phyloP scores from a whole-genome alignment of 1,139 yeast genomes.

The Diutina mesorugosa region DNA sequence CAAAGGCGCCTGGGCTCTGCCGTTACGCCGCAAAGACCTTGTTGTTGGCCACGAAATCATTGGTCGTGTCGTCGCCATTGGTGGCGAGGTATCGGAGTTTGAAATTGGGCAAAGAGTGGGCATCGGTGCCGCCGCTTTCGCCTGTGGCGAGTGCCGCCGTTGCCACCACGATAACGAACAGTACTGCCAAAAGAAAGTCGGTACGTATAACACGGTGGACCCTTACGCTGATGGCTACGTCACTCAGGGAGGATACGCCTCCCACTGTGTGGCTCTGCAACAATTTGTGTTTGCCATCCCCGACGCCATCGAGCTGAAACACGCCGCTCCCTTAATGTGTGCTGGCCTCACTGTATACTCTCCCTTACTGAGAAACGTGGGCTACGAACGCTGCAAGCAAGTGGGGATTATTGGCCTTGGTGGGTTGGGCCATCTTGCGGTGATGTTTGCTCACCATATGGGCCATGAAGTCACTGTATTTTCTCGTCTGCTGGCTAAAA shows the following conservation, averaged over 20 bases:
- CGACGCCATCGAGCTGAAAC: conserved; percentile 28
- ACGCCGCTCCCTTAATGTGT: conserved; percentile 56
- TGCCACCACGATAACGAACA: conserved; percentile 36
- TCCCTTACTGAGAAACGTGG: conserved; percentile 34
- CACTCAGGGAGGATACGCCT: conserved; percentile 52
- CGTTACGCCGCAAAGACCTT: conserved; percentile 14
- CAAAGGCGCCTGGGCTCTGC: conserved; percentile 27
- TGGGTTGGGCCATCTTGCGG: conserved; percentile 50
- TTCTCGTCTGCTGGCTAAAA: conserved; percentile 35
- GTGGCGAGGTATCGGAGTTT: conserved; percentile 30
- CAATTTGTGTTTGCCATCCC: conserved; percentile 45
- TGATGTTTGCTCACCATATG: conserved; percentile 41
- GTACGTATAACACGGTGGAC: conserved; percentile 34
- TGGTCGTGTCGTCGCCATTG: conserved; percentile 40
- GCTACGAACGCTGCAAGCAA: conserved; percentile 12
- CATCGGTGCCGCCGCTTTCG: conserved; percentile 39
- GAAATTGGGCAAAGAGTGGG: conserved; percentile 52
- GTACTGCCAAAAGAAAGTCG: conserved; percentile 30
- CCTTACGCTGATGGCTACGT: conserved; percentile 20
- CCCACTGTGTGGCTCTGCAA: conserved; percentile 41
- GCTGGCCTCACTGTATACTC: conserved; percentile 55
- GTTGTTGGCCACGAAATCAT: conserved; percentile 44
- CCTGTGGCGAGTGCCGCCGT: conserved; percentile 37
- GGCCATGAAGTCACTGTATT: conserved; percentile 46
- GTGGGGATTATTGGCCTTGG: conserved; percentile 43